These are phyloP conservation scores for Yamadazyma epiphylla DNA, from an alignment of 1,139 yeast species.

Conservation along the genomic window DNA sequence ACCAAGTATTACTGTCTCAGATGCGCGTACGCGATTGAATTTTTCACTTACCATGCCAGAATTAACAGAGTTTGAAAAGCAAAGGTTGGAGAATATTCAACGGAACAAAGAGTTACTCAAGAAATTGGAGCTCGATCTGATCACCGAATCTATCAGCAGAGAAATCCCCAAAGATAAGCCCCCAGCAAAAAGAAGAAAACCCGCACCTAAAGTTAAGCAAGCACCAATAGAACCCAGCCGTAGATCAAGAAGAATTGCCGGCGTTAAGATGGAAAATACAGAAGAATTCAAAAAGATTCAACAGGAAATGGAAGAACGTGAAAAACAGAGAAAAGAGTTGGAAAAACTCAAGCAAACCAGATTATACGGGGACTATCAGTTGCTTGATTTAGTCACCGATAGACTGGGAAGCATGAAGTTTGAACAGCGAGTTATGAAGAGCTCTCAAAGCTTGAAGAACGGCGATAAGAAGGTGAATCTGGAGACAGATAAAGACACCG, in stretches of 20 bases:
- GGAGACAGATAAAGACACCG: constrained; percentile 19
- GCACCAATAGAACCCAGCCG: constrained; percentile 47
- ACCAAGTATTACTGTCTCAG: no score
- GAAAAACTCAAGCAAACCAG: constrained; percentile 52
- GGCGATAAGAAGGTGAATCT: constrained; percentile 3
- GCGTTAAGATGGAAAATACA: constrained; percentile 44
- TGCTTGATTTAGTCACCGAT: constrained; percentile 53
- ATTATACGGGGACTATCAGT: constrained; percentile 57
- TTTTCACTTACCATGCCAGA: constrained; percentile 15
- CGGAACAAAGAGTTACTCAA: constrained; percentile 39
- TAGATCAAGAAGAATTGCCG: constrained; percentile 65
- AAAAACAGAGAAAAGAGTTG: constrained; percentile 37
- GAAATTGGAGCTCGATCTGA: constrained; percentile 33
- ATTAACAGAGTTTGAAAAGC: constrained; percentile 64
- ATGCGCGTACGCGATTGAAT: constrained; percentile 1
- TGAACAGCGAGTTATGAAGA: constrained; percentile 23
- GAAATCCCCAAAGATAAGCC: constrained; percentile 19
- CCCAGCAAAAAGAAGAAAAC: constrained; percentile 18
- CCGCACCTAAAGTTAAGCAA: constrained; percentile 18
- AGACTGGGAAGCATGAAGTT: constrained; percentile 32
- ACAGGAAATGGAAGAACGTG: constrained; percentile 34
- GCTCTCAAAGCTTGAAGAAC: no score
- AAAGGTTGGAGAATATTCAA: constrained; percentile 53
- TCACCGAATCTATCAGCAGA: constrained; percentile 25
- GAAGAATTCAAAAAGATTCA: constrained; percentile 30